Conservation (phyloP, 1,284 basidiomycete species). For the Vanrija sp. region DNA sequence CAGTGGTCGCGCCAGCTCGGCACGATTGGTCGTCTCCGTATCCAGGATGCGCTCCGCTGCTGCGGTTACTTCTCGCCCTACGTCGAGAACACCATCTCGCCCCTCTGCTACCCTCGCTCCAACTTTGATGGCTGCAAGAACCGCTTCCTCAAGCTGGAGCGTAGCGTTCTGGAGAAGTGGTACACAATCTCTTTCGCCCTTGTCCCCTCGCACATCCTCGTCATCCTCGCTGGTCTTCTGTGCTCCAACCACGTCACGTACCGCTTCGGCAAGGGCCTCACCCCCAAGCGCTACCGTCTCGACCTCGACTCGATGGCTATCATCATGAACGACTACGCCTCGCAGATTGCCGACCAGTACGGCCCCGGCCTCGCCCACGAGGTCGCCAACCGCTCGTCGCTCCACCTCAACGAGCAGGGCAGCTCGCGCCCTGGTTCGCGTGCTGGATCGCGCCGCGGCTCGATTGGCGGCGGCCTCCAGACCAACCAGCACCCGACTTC, state of each 20-base stretch:
- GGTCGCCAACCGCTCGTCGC: slow-evolving; percentile 39
- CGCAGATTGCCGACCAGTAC: slow-evolving; percentile 49
- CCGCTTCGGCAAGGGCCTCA: slow-evolving; percentile 72
- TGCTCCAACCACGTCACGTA: slow-evolving; percentile 72
- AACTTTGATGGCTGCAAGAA: slow-evolving; percentile 66
- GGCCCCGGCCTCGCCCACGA: slow-evolving; percentile 43
- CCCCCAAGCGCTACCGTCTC: slow-evolving; percentile 66
- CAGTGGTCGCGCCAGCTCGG: slow-evolving; percentile 63
- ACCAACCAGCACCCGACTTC: slow-evolving; percentile 1
- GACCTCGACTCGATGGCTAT: slow-evolving; percentile 62
- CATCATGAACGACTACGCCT: slow-evolving; percentile 68
- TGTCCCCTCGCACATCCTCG: slow-evolving; percentile 61
- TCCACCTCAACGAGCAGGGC: slow-evolving; percentile 21
- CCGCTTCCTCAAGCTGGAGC: slow-evolving; percentile 60
- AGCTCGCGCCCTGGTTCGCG: slow-evolving; percentile 8
- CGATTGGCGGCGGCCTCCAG: slow-evolving; percentile 5
- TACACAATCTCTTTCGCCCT: slow-evolving; percentile 64
- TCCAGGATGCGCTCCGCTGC: slow-evolving; percentile 63
- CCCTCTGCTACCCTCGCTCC: slow-evolving; percentile 63
- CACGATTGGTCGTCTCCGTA: slow-evolving; percentile 55
- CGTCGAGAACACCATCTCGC: slow-evolving; percentile 62
- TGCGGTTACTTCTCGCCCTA: slow-evolving; percentile 66
- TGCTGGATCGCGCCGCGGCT: slow-evolving; percentile 12
- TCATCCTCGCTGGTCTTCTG: slow-evolving; percentile 61
- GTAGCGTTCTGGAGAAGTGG: slow-evolving; percentile 55